These are phyloP conservation scores for Coemansia umbellata DNA, from an alignment of 192 early-diverging fungal species.

Conservation along the genomic window DNA sequence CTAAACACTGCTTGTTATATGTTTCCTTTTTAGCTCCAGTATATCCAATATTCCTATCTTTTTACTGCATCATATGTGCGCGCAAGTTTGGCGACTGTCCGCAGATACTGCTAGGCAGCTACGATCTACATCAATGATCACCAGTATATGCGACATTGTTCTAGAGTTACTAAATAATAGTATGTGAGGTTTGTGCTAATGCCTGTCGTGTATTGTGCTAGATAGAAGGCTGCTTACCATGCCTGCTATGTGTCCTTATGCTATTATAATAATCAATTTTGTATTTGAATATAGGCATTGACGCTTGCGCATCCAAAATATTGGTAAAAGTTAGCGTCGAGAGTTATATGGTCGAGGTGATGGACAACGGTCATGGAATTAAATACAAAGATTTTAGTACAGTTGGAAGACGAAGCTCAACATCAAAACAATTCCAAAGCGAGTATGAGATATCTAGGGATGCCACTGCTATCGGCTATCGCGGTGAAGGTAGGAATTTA, in stretches of 20 bases:
- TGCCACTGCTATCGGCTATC: conserved; percentile 11
- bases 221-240: too few species aligned
- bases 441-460: background rate
- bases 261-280: too few species aligned
- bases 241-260: too few species aligned
- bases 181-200: too few species aligned
- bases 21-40: too few species aligned
- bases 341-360: conserved; percentile 9
- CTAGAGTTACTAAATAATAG: conserved; percentile 37
- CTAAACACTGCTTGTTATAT: too few species aligned
- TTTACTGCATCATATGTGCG: too few species aligned
- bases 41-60: too few species aligned
- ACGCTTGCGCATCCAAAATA: conserved; percentile 29
- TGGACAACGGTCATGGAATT: conserved; percentile 41
- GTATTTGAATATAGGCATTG: conserved; percentile 21
- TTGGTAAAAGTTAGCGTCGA: conserved; percentile 16
- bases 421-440: conserved; percentile 18
- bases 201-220: too few species aligned
- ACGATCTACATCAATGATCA: conserved; percentile 19
- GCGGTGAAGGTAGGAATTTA: conserved; percentile 30
- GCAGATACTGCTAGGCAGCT: conserved; percentile 8
- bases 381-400: background rate
- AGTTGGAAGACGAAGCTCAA: conserved; percentile 22
- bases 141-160: conserved; percentile 23
- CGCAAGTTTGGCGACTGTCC: conserved; percentile 5